Evolutionary conservation across 331 rosid genomes (phyloP).

Genomic region (Rosa hybrid): DNA sequence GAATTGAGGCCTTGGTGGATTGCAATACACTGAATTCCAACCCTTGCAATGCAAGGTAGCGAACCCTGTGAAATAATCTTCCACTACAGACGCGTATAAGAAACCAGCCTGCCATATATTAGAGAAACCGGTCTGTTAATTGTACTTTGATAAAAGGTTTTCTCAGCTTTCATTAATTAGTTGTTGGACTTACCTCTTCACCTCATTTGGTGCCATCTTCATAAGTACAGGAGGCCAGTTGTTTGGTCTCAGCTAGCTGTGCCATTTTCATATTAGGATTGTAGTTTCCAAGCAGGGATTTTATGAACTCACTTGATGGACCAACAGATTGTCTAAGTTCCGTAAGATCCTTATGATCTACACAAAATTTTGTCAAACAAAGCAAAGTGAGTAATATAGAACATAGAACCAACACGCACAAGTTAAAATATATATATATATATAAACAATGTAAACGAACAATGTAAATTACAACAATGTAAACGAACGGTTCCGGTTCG

Average conservation of each 20-base stretch:
- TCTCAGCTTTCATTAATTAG: neutral
- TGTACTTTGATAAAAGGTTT: neutral
- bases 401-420: neutral
- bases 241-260: slow-evolving; percentile 34
- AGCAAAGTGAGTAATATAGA: neutral
- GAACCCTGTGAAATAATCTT: slow-evolving; percentile 69
- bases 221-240: slow-evolving; percentile 55
- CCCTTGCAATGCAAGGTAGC: slow-evolving; percentile 53
- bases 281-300: slow-evolving; percentile 37
- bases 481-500: too few relatives aligned
- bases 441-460: too few relatives aligned
- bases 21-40: slow-evolving; percentile 65
- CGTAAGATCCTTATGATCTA: slow-evolving; percentile 25
- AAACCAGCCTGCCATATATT: slow-evolving; percentile 64
- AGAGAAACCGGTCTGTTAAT: neutral
- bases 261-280: slow-evolving; percentile 20
- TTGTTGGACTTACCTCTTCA: slow-evolving; percentile 37
- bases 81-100: slow-evolving; percentile 51
- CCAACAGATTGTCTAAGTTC: slow-evolving; percentile 45
- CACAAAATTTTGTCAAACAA: neutral
- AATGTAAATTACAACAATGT: too few relatives aligned
- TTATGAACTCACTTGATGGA: slow-evolving; percentile 55
- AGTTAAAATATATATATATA: too few relatives aligned
- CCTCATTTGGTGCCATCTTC: slow-evolving; percentile 77
- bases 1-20: slow-evolving; percentile 64